Percentiles rank a stretch among this genome's conserved stretches.
These are phyloP conservation scores for Anaeramoeba flamelloides DNA, from an alignment of 78 protist genomes.

Conservation along the genomic window DNA sequence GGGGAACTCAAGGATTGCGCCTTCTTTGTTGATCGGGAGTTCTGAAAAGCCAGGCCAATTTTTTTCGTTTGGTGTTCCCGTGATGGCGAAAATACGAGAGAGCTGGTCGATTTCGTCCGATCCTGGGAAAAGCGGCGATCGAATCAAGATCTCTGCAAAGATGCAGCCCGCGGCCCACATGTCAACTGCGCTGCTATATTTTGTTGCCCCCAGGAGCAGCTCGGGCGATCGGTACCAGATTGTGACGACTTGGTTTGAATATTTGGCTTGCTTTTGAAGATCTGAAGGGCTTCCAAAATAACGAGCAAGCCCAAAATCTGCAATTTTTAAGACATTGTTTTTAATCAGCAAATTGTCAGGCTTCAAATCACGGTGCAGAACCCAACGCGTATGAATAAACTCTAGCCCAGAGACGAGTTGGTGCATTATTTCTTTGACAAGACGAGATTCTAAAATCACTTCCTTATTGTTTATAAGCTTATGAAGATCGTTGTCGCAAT, in stretches of 20 bases:
- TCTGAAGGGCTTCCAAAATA: neutral
- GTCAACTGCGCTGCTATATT: conserved; percentile 18
- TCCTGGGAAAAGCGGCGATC: conserved; percentile 14
- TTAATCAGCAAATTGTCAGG: conserved; percentile 11
- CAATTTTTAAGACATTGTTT: conserved; percentile 19
- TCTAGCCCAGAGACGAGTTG: too few relatives aligned
- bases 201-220: conserved; percentile 4
- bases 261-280: neutral
- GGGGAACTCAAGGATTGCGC: neutral
- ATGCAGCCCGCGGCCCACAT: conserved; percentile 35
- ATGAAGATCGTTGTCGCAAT: too few relatives aligned
- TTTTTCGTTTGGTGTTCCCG: conserved; percentile 14
- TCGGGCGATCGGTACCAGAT: conserved; percentile 32
- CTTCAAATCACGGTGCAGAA: conserved; percentile 19
- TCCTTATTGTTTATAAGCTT: too few relatives aligned
- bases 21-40: neutral
- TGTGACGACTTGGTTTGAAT: conserved; percentile 12
- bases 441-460: too few relatives aligned
- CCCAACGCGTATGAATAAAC: too few relatives aligned
- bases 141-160: conserved; percentile 15
- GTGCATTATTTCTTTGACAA: too few relatives aligned
- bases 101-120: conserved; percentile 12
- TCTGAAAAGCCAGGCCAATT: neutral
- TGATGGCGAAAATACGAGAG: conserved; percentile 6
- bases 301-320: conserved; percentile 31